A percentile compares a stretch with the other conserved stretches of the same genome.
These are phyloP conservation scores for Borealophlyctis nickersoniae DNA, from an alignment of 192 early-diverging fungal genomes.

Conservation along the genomic window DNA sequence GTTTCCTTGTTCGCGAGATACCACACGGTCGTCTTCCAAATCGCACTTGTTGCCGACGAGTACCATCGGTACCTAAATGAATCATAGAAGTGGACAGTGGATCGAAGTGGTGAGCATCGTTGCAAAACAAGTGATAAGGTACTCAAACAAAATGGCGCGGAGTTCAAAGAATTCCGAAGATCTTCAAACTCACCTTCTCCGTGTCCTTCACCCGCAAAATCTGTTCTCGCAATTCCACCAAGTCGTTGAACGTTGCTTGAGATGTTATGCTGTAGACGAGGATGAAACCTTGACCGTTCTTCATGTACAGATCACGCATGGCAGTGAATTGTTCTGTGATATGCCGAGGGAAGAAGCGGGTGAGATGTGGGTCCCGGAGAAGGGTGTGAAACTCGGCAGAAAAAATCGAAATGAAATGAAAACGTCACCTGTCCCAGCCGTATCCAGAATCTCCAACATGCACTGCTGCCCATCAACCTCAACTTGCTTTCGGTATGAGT, in stretches of 20 bases:
- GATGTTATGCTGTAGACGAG: slow-evolving; percentile 64
- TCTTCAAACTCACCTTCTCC: slow-evolving; percentile 43
- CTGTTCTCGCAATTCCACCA: slow-evolving; percentile 60
- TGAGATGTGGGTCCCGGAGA: background rate
- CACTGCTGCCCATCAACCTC: slow-evolving; percentile 96
- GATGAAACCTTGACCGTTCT: slow-evolving; percentile 66
- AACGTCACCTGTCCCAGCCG: slow-evolving; percentile 72
- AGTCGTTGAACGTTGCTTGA: slow-evolving; percentile 62
- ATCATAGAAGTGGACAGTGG: slow-evolving; percentile 12
- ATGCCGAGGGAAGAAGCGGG: background rate
- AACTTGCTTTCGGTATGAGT: slow-evolving; percentile 96
- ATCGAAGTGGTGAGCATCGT: slow-evolving; percentile 1
- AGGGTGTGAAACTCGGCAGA: too few species aligned
- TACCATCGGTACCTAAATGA: slow-evolving; percentile 57
- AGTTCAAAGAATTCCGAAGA: background rate
- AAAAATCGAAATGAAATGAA: background rate
- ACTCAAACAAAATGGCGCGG: too few species aligned
- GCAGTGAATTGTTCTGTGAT: slow-evolving; percentile 62
- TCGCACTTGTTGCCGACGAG: slow-evolving; percentile 65
- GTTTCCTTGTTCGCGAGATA: slow-evolving; percentile 63
- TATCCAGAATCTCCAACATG: slow-evolving; percentile 95
- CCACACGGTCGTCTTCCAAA: slow-evolving; percentile 61
- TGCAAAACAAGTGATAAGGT: background rate
- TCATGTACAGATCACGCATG: slow-evolving; percentile 70
- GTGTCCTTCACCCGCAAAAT: slow-evolving; percentile 63